These are phyloP conservation scores for Solanum paucissectum DNA, from an alignment of 257 asterid genomes.

Conservation along the genomic window DNA sequence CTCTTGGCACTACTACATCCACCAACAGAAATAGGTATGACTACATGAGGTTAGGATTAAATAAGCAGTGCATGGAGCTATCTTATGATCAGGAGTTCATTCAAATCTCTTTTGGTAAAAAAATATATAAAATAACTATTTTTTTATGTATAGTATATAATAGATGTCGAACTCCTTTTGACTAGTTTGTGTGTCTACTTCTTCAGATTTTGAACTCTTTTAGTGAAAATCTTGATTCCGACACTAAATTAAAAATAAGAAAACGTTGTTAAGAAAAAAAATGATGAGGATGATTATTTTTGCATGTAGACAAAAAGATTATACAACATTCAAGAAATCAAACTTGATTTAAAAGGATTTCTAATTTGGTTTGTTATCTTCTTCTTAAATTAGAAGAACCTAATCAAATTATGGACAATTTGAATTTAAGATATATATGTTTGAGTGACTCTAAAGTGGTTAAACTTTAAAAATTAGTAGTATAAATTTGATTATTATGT, in stretches of 20 bases:
- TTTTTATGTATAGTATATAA: no score
- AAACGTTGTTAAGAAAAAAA: neutral
- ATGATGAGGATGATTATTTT: neutral
- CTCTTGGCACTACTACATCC: neutral
- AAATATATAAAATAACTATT: no score
- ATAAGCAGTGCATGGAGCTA: no score
- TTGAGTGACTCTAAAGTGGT: neutral
- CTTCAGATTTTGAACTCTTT: no score
- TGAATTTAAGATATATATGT: no score
- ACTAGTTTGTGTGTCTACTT: no score
- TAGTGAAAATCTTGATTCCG: no score
- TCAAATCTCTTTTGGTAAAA: no score
- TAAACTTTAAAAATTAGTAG: no score
- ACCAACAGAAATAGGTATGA: neutral
- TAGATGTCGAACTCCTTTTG: no score
- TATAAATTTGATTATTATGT: neutral
- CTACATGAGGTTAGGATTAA: neutral
- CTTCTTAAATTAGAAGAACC: neutral
- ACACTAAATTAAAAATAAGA: neutral
- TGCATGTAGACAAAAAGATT: neutral
- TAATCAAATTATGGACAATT: no score
- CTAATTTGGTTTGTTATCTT: neutral
- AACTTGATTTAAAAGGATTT: neutral
- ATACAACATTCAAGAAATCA: neutral
- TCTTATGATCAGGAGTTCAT: no score